phyloP scores from a whole-genome alignment of 2,329 filamentous ascomycete genomes.

The Sporothrix sp. region DNA sequence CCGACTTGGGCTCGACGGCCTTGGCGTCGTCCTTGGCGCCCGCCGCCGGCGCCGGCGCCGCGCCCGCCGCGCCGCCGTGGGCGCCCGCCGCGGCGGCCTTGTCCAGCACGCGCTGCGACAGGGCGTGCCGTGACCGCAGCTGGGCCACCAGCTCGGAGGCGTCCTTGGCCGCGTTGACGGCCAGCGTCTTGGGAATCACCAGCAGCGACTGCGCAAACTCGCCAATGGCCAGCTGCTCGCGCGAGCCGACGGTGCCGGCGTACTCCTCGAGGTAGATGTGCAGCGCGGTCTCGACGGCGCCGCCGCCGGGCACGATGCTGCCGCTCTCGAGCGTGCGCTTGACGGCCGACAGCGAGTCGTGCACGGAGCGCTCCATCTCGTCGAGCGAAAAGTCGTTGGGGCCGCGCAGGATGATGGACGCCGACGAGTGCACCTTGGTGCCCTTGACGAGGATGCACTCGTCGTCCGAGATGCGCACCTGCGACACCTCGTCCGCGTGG shows the following conservation, averaged over 20 bases:
- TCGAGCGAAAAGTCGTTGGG: slow-evolving; percentile 94
- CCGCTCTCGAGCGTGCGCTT: slow-evolving; percentile 96
- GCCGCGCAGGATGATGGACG: slow-evolving; percentile 90
- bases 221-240: slow-evolving; percentile 94
- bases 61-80: background rate
- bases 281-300: slow-evolving; percentile 94
- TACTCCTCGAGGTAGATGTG: slow-evolving; percentile 99
- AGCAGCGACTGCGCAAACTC: slow-evolving; percentile 95
- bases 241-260: slow-evolving; percentile 89
- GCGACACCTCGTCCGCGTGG: slow-evolving; percentile 88
- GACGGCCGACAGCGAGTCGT: slow-evolving; percentile 92
- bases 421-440: slow-evolving; percentile 86
- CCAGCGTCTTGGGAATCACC: slow-evolving; percentile 89
- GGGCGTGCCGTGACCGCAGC: slow-evolving; percentile 83
- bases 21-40: slow-evolving; percentile 1
- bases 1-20: background rate
- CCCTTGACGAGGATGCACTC: slow-evolving; percentile 97
- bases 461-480: slow-evolving; percentile 97
- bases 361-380: slow-evolving; percentile 97
- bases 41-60: background rate
- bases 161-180: slow-evolving; percentile 95
- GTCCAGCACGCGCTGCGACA: slow-evolving; percentile 85
- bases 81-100: slow-evolving; percentile 22
- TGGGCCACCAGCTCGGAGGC: slow-evolving; percentile 91
- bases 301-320: slow-evolving; percentile 91